Base-by-base conservation (phyloP, 2,329 filamentous ascomycete species). In the Curvularia sp. region DNA sequence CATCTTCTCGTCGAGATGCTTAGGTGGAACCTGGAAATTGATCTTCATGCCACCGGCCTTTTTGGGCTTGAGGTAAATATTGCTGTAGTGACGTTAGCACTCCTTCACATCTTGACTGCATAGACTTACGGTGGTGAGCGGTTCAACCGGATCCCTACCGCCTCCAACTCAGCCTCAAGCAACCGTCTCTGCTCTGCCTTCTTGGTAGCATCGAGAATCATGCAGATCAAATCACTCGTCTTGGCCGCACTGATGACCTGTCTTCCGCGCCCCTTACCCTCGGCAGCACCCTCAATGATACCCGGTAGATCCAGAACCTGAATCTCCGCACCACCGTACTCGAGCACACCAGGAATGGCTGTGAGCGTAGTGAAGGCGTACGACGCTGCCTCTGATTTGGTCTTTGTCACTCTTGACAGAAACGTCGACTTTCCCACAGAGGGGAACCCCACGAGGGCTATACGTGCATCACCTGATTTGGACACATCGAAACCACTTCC, bases 391-490 rank as follows among this genome's bases (percentile, higher is more conserved):
- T 97, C 94, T 49, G 93, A 97, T 74, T 92, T 93, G 38, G 96
- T 99, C 81, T 97, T 98, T 49, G 95, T 99, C 76, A 99, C 96
- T 75, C 98, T 97, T 48, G 93, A 97, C n/a, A 99, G 78, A 75
- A 99, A 98, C 0, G 95, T 99, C 2, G 95, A 99, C 82, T 99
- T 99, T 77, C 95, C 95, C 50, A 99, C 95, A 0, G 96, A 99
- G 0, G 96, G 95, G 71, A 99, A 99, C n/a, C 95, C 95, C 53
- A 99, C 96, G 2, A 99, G 87, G 1, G 96, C 93, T 80, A 99
- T 98, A 72, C 95, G 88, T 13, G 95, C 95, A 82, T 99, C 95
- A 63, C 95, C 95, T 66, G 90, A 94, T 80, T 99, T 99, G 77
- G 90, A 95, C 41, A 99, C 95, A 74, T 85, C 79, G 74, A 96